Evolutionary conservation across 2,329 filamentous ascomycete genomes (phyloP).

Genomic region (Coniochaeta prunicola): DNA sequence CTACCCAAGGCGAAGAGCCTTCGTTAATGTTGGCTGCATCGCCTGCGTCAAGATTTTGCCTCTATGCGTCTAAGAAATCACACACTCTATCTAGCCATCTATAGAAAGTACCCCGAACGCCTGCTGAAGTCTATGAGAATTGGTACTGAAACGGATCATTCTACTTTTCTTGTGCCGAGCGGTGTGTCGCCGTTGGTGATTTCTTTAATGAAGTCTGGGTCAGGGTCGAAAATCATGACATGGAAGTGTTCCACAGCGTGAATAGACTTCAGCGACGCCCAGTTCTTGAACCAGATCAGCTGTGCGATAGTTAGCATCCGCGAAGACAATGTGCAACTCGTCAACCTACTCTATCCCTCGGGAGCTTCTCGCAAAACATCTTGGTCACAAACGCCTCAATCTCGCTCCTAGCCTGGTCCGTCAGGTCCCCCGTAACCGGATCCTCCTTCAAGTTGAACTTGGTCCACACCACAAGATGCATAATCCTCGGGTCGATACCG

Average conservation of each 20-base stretch:
- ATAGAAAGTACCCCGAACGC: not conserved
- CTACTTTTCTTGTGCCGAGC: constrained; percentile 38
- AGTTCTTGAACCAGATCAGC: constrained; percentile 81
- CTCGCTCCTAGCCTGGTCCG: constrained; percentile 49
- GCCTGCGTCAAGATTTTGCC: not conserved
- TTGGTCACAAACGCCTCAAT: constrained; percentile 65
- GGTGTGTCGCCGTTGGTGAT: constrained; percentile 72
- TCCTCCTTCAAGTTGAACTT: constrained; percentile 77
- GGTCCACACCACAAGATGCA: constrained; percentile 88
- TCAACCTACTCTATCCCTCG: constrained; percentile 44
- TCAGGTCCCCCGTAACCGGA: constrained; percentile 56
- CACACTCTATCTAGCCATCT: not conserved
- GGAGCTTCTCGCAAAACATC: constrained; percentile 52
- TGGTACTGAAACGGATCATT: not conserved
- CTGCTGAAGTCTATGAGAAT: not conserved
- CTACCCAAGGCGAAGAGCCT: not conserved
- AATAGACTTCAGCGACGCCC: constrained; percentile 76
- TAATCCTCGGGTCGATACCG: constrained; percentile 67
- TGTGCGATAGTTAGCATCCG: constrained; percentile 6
- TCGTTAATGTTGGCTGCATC: not conserved
- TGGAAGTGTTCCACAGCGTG: constrained; percentile 90
- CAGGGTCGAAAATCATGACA: constrained; percentile 78
- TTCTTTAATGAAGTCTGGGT: constrained; percentile 58
- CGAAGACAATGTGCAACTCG: not conserved
- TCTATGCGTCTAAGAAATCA: not conserved